These are phyloP conservation scores for Amauroascus verrucosus DNA, from an alignment of 2,329 filamentous ascomycete species.

Conservation along the genomic window DNA sequence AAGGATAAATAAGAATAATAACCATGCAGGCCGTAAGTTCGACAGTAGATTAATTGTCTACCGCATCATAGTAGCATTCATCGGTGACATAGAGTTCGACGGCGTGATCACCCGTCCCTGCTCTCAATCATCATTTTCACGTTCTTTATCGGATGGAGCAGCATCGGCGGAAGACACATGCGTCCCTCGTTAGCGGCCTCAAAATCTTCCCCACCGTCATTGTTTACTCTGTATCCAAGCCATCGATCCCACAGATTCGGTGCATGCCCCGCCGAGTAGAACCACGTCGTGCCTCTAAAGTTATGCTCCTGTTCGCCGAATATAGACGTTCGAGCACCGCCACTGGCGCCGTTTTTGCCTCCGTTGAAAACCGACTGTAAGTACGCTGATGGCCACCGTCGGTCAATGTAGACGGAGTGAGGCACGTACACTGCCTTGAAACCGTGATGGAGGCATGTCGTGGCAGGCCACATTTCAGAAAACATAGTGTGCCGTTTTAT, in stretches of 20 bases:
- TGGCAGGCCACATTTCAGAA: slow-evolving; percentile 92
- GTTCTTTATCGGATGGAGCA: slow-evolving; percentile 79
- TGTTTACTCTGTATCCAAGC: slow-evolving; percentile 71
- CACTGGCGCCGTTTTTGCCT: slow-evolving; percentile 61
- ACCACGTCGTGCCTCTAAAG: slow-evolving; percentile 78
- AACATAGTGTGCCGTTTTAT: slow-evolving; percentile 82
- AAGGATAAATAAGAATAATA: no score
- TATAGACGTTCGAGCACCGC: slow-evolving; percentile 61
- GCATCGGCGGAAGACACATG: slow-evolving; percentile 84
- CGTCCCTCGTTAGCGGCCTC: slow-evolving; percentile 65
- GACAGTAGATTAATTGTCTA: background rate
- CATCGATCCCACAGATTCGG: slow-evolving; percentile 73
- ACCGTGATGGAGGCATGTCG: slow-evolving; percentile 78
- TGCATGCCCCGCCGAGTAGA: slow-evolving; percentile 77
- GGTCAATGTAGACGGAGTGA: slow-evolving; percentile 79
- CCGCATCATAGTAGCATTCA: background rate
- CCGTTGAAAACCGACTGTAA: slow-evolving; percentile 72
- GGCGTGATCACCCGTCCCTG: slow-evolving; percentile 5
- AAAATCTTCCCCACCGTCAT: slow-evolving; percentile 63
- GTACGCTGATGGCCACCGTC: slow-evolving; percentile 71
- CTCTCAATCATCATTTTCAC: slow-evolving; percentile 46
- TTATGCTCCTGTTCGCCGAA: slow-evolving; percentile 85
- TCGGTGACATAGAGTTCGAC: background rate
- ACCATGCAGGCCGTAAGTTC: background rate
- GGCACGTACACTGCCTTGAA: slow-evolving; percentile 87